Base-by-base conservation (phyloP, 2,329 filamentous ascomycete species). In the Xylariaceae sp. region DNA sequence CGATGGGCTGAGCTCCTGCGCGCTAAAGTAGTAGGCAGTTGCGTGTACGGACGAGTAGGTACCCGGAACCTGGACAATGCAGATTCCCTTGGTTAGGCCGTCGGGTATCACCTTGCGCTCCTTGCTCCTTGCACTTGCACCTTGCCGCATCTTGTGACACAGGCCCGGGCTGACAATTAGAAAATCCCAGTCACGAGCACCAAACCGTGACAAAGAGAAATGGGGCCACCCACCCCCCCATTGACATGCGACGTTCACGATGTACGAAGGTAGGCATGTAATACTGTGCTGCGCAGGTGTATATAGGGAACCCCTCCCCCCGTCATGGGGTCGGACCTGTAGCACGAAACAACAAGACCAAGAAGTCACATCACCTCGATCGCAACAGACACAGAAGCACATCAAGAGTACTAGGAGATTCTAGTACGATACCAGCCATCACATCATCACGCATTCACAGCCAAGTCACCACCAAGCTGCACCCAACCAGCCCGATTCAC, bases 171-270 rank as follows among this genome's bases (percentile, higher is more conserved):
- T 13, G 13, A n/a, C 11, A 6, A 45, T 45, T 45, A 13, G 6
- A n/a, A 59, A 23, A 34, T 7, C 49, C 49, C 23, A 23, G 49
- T 35, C 61, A 52, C 57, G 35, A 58, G 50, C 51, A 61, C 57
- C 62, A 65, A 67, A 68, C 61, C 64, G 63, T 70, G 68, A 69
- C 65, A 70, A 70, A 70, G 65, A 65, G 66, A 63, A 62, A 64
- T 58, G 35, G 51, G 57, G 58, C 57, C 62, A 7, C 49, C 49
- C 45, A 7, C 49, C 49, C 45, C 53, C 58, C 60, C 56, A 60
- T 55, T 50, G 51, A 60, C 59, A 51, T 44, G 9, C 58, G 37
- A 48, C 30, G 35, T 60, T 64, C 64, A 63, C 61, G 61, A 65
- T 64, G 56, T 10, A 51, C 23, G 4, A 51, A 10, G 47, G 49